Base-by-base conservation (phyloP, 2,329 filamentous ascomycete species). In the Neonectria coccinea region DNA sequence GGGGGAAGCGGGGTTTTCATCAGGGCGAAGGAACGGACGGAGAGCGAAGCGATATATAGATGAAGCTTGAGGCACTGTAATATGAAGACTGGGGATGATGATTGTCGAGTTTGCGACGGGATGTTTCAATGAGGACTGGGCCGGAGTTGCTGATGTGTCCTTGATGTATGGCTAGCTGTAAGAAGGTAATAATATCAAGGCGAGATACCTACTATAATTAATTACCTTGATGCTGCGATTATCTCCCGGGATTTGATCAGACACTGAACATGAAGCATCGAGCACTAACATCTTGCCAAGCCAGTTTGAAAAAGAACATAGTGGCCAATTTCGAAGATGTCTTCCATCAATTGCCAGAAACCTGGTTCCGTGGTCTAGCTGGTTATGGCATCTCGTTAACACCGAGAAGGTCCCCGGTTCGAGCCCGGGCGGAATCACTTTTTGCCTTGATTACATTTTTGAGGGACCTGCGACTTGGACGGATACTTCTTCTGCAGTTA, bases 401-500 rank as follows among this genome's bases (percentile, higher is more conserved):
- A 74, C 71, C 72, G 72, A 75, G 73, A 75, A 75, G 73, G 73
- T 75, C 73, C 73, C 73, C 73, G 70, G 73, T 75, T 75, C 71
- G 60, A 75, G 69, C 73, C 73, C 73, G 73, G 73, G 73, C 70
- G 68, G 67, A 74, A 75, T 68, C 73, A 72, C 22, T 67, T 71
- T 74, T 65, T 18, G 31, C 31, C 31, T 5, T 25, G 1, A 25
- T 25, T 1, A 25, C 5, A 25, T 25, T 25, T 25, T 25, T 6
- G 25, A 25, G 25, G 25, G 25, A 25, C 5, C 5, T 6, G 25
- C 25, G 5, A 25, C 25, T 25, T 25, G 25, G 25, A 6, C 25
- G 25, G 25, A 25, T 5, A 25, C 25, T 25, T 6, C 25, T 6
- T 25, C 5, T 25, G 25, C 25, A 25, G 25, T 5, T 25, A 6